Conservation (phyloP, 306 rosid genomes). For the Casuarina glauca region DNA sequence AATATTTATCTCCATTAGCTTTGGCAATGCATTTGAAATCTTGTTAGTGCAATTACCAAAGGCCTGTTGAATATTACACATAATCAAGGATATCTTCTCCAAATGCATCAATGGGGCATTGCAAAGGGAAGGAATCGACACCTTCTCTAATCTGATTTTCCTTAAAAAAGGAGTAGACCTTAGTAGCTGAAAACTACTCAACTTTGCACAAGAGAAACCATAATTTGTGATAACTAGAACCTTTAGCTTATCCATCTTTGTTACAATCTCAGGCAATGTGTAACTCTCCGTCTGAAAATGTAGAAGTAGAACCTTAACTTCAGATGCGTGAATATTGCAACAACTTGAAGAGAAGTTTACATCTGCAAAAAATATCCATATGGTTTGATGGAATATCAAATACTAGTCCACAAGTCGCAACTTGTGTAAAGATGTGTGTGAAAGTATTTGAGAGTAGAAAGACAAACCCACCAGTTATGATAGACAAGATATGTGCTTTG, state of each 20-base stretch:
- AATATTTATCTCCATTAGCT: conserved; percentile 40
- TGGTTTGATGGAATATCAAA: background rate
- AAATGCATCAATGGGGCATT: conserved; percentile 40
- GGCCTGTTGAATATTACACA: conserved; percentile 57
- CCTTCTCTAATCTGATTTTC: conserved; percentile 52
- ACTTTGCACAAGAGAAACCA: background rate
- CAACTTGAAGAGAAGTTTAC: conserved; percentile 42
- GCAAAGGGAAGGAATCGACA: conserved; percentile 8
- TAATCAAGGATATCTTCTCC: conserved; percentile 50
- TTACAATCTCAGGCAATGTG: conserved; percentile 46
- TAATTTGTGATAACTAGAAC: conserved; percentile 43
- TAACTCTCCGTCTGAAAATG: conserved; percentile 11
- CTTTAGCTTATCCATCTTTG: conserved; percentile 51
- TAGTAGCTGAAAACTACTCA: conserved; percentile 41
- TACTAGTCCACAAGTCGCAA: background rate
- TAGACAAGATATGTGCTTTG: conserved; percentile 48
- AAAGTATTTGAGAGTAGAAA: background rate
- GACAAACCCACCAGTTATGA: conserved; percentile 58
- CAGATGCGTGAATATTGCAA: conserved; percentile 44
- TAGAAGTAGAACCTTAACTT: conserved; percentile 52
- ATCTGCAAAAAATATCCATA: conserved; percentile 48
- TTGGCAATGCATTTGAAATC: conserved; percentile 45
- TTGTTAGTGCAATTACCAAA: conserved; percentile 27
- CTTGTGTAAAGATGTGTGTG: background rate
- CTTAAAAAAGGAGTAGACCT: conserved; percentile 29